Evolutionary conservation across 805 yeast species (phyloP).

Genomic region (Nakazawaea populi): DNA sequence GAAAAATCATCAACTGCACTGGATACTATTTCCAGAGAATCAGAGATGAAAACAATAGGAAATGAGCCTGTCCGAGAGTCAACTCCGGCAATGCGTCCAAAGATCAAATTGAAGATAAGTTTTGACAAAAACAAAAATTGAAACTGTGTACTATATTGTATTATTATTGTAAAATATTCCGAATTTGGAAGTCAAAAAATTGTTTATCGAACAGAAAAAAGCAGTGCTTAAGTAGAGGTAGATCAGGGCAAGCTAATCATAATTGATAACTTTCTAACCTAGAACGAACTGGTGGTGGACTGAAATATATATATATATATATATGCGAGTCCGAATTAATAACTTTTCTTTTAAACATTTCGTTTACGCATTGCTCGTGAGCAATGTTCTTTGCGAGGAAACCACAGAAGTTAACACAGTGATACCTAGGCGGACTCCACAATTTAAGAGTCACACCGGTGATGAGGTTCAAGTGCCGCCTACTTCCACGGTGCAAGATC

Average conservation of each 20-base stretch:
- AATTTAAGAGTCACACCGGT: background rate
- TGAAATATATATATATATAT: no score
- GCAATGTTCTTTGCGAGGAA: background rate
- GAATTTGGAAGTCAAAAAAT: background rate
- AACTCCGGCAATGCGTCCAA: background rate
- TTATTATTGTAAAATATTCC: background rate
- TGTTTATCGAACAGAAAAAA: background rate
- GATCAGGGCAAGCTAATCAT: no score
- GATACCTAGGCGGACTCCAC: background rate
- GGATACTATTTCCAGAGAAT: no score
- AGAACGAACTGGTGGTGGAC: no score
- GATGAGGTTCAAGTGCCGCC: no score
- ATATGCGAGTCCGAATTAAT: no score
- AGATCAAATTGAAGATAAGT: constrained; percentile 3
- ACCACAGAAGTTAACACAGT: background rate
- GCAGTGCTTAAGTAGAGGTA: background rate
- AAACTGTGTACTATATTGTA: background rate
- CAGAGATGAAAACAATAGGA: no score
- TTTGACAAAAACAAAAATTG: background rate
- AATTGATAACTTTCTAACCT: no score
- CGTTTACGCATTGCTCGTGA: background rate
- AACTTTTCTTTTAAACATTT: background rate
- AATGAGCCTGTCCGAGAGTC: background rate
- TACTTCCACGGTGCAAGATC: no score
- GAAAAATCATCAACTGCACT: no score